Conservation (phyloP, 2,329 filamentous ascomycete species). For the Xenosphaeropsis pyriputrescens region DNA sequence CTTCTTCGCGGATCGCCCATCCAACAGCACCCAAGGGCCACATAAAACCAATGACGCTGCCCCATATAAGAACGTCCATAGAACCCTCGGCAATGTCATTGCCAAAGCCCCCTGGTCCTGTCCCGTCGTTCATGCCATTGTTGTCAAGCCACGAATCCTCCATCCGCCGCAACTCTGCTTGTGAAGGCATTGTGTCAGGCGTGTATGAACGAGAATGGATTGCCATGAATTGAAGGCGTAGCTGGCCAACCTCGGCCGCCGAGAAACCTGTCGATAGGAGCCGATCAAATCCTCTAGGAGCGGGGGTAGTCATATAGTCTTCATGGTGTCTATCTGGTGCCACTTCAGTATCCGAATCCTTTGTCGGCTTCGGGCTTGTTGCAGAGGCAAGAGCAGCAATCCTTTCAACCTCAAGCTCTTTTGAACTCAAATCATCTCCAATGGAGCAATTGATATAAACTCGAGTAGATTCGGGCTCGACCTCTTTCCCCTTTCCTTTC, state of each 20-base stretch:
- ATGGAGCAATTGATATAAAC: constrained; percentile 93
- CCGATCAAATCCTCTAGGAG: constrained; percentile 76
- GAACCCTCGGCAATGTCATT: constrained; percentile 24
- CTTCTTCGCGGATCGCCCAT: constrained; percentile 77
- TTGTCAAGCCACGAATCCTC: constrained; percentile 89
- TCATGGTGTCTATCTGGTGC: constrained; percentile 2
- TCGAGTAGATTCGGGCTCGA: constrained; percentile 29
- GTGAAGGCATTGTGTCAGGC: constrained; percentile 76
- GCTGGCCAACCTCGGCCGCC: constrained; percentile 63
- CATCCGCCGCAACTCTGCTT: constrained; percentile 57
- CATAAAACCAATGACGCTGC: constrained; percentile 85
- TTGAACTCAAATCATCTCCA: constrained; percentile 53
- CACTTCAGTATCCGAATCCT: constrained; percentile 2
- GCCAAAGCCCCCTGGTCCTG: constrained; percentile 21
- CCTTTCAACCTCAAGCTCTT: constrained; percentile 58
- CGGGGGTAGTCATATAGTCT: constrained; percentile 24
- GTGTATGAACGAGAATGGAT: constrained; percentile 74
- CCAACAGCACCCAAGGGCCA: constrained; percentile 79
- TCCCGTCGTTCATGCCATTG: constrained; percentile 27
- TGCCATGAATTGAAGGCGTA: constrained; percentile 78
- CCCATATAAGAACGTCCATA: constrained; percentile 76
- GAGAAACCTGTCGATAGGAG: constrained; percentile 73
- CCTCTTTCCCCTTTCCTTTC: constrained; percentile 53
- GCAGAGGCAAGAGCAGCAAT: constrained; percentile 21
- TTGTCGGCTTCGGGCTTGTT: constrained; percentile 3